Evolutionary conservation across 371 early-diverging fungal genomes (phyloP), one percentile per base, ranked within the genome.

Genomic region (Mucor racemosus): DNA sequence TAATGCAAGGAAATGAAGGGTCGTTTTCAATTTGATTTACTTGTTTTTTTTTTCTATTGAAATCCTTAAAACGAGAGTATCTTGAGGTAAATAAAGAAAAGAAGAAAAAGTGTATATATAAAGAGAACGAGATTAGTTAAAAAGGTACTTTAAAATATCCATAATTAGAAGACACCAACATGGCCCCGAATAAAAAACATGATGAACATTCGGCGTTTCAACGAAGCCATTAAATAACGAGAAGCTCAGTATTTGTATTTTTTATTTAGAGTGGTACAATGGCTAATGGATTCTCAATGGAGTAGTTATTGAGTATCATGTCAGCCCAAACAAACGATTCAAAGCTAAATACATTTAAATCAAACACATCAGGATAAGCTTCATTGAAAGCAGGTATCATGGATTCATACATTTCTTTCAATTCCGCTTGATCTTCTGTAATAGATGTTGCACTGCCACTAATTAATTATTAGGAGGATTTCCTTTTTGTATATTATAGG

Each of bases 291-390:
- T 72, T 68, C 39, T 73, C 66, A 44, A 82, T 58, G 0, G 78
- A 69, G 42, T 77, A 74, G 15, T 56, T 50, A 33, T 66, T 72
- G n/a, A 79, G 31, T 7, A 82, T 48, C 41, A 64, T 14, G 19
- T 79, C 79, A 0, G 84, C 84, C 81, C 81, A 86, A 26, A 73
- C 40, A 56, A 86, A 73, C 1, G 74, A 71, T 34, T 79, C 64
- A 11, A 69, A 60, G 7, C 75, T 77, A 66, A 71, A 86, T 35
- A 58, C 48, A 3, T 57, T 56, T 11, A 65, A 53, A 15, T 74
- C 61, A 44, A 86, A 86, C n/a, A 69, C 61, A 8, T 73, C 65
- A 0, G 79, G 75, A 58, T 76, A 81, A 9, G 76, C 72, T 10
- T 77, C 77, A 15, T 78, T 72, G 15, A 85, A 67, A 10, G 72